phyloP scores from a whole-genome alignment of 2,329 filamentous ascomycete genomes.

The Ramularia endophylla region DNA sequence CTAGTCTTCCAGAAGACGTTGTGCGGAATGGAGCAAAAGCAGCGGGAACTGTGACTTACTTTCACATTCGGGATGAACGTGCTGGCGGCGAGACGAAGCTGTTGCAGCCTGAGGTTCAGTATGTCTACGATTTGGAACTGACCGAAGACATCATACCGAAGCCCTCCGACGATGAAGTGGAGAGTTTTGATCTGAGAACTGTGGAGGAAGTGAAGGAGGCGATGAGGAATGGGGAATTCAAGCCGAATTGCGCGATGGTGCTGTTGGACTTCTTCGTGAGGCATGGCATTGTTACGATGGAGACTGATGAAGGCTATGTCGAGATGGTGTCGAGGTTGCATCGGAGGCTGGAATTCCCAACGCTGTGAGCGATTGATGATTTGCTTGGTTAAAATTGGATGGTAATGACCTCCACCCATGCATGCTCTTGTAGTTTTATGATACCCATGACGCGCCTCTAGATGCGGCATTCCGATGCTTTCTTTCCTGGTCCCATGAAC shows the following conservation, averaged over 20 bases:
- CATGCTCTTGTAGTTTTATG: slow-evolving; percentile 7
- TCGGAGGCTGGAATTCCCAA: slow-evolving; percentile 70
- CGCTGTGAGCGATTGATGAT: slow-evolving; percentile 24
- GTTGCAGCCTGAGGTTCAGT: slow-evolving; percentile 86
- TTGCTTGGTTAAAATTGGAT: background rate
- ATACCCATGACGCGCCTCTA: slow-evolving; percentile 21
- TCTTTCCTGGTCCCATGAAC: slow-evolving; percentile 18
- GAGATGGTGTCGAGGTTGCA: slow-evolving; percentile 72
- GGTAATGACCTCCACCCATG: background rate
- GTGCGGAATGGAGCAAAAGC: slow-evolving; percentile 56
- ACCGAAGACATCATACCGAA: slow-evolving; percentile 60
- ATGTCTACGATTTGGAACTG: slow-evolving; percentile 83
- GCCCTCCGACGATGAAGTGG: slow-evolving; percentile 85
- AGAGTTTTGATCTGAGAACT: slow-evolving; percentile 71
- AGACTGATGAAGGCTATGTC: slow-evolving; percentile 71
- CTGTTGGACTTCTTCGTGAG: slow-evolving; percentile 86
- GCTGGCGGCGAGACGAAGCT: slow-evolving; percentile 76
- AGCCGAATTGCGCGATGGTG: slow-evolving; percentile 84
- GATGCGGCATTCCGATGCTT: slow-evolving; percentile 1
- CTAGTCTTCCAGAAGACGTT: slow-evolving; percentile 64
- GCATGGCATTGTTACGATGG: slow-evolving; percentile 70
- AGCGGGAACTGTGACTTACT: slow-evolving; percentile 73
- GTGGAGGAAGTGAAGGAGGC: slow-evolving; percentile 69
- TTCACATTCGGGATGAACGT: slow-evolving; percentile 68
- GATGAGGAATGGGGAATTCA: slow-evolving; percentile 70